Evolutionary conservation across 352 stramenopile species (phyloP).

Genomic region (Thraustochytrium striatum): DNA sequence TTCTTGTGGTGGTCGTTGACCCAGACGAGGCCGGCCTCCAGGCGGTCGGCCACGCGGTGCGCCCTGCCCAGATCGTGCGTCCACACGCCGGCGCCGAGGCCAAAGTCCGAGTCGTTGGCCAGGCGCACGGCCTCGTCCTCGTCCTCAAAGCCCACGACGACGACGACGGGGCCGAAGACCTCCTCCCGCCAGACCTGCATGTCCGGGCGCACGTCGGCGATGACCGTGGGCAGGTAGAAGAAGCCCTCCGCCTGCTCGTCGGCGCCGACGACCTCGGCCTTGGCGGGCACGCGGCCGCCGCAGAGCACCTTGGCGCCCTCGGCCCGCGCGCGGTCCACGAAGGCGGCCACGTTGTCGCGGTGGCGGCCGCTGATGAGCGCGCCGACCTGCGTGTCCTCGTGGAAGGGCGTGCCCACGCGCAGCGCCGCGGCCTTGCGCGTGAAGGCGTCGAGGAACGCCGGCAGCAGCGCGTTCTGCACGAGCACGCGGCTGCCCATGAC

Average conservation of each 20-base stretch:
- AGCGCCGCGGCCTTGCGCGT: conserved; percentile 73
- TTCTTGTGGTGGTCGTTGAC: conserved; percentile 80
- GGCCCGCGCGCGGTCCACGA: conserved; percentile 57
- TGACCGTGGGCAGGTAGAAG: conserved; percentile 80
- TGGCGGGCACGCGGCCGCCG: conserved; percentile 72
- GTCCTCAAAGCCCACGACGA: conserved; percentile 73
- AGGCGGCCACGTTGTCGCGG: conserved; percentile 67
- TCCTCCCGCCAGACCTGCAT: conserved; percentile 74
- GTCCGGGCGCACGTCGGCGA: conserved; percentile 71
- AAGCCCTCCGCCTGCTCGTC: conserved; percentile 65
- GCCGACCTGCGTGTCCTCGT: conserved; percentile 70
- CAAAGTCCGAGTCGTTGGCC: conserved; percentile 67
- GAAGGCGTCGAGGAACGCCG: conserved; percentile 82
- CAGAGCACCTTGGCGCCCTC: conserved; percentile 79
- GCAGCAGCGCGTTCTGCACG: conserved; percentile 70
- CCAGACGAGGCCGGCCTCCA: conserved; percentile 74
- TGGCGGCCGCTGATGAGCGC: conserved; percentile 76
- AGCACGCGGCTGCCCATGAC: conserved; percentile 80
- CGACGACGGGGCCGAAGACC: conserved; percentile 77
- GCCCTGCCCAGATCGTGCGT: conserved; percentile 69
- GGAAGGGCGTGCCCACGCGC: conserved; percentile 70
- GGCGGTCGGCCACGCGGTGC: conserved; percentile 64
- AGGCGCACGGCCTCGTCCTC: conserved; percentile 69
- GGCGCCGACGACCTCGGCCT: too few relatives aligned
- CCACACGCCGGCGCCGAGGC: conserved; percentile 73